phyloP scores from a whole-genome alignment of 768 basidiomycete genomes.

The Amyloporia xantha region DNA sequence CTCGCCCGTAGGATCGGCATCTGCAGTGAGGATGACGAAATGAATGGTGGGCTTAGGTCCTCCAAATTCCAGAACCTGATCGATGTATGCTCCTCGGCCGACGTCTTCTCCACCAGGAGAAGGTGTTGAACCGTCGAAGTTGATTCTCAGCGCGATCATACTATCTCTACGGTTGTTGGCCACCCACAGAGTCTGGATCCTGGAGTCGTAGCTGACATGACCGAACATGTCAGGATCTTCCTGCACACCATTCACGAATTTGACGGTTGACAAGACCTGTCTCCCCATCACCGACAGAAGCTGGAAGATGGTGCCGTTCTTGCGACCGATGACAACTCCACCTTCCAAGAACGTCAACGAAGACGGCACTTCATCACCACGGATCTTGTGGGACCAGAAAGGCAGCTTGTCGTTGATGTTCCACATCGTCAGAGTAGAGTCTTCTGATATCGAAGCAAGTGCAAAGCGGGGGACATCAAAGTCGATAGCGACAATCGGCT shows the following conservation, averaged over 20 bases:
- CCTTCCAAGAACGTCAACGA: conserved; percentile 82
- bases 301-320: conserved; percentile 81
- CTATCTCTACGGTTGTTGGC: conserved; percentile 83
- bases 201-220: conserved; percentile 76
- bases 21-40: conserved; percentile 81
- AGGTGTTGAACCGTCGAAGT: conserved; percentile 52
- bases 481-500: conserved; percentile 81
- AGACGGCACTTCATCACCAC: conserved; percentile 75
- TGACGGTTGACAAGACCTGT: conserved; percentile 69
- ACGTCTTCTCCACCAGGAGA: conserved; percentile 49
- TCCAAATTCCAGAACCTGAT: conserved; percentile 77
- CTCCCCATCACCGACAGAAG: conserved; percentile 71
- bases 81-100: conserved; percentile 49
- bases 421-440: conserved; percentile 79
- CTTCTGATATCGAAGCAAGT: conserved; percentile 75
- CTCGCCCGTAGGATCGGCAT: conserved; percentile 75
- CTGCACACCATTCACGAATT: conserved; percentile 60
- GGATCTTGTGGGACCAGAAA: conserved; percentile 70
- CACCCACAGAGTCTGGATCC: conserved; percentile 83
- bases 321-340: conserved; percentile 79
- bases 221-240: conserved; percentile 87
- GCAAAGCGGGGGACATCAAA: conserved; percentile 75
- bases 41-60: conserved; percentile 84
- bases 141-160: conserved; percentile 73
- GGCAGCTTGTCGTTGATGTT: conserved; percentile 71